phyloP scores from a whole-genome alignment of 176 grass and related monocot species.

The Rhynchospora pubera region DNA sequence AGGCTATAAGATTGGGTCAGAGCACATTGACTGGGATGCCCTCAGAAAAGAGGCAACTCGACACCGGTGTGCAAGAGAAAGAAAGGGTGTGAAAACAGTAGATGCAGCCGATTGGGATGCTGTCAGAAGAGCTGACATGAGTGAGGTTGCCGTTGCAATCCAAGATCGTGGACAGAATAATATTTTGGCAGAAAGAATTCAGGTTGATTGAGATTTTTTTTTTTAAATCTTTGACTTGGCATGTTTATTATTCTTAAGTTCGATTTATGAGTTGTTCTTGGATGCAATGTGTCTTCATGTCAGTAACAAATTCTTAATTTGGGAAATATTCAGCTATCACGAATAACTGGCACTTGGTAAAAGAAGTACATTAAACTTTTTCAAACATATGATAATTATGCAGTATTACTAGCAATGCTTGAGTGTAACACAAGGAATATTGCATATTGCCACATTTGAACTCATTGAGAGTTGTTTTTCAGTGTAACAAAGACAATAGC shows the following conservation, averaged over 20 bases:
- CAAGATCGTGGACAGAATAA: conserved; percentile 87
- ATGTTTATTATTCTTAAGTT: not conserved
- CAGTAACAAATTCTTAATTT: not conserved
- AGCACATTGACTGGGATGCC: conserved; percentile 71
- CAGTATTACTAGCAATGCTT: not conserved
- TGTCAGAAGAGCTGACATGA: conserved; percentile 54
- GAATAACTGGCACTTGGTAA: not conserved
- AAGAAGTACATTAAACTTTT: not conserved
- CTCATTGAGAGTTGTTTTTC: not conserved
- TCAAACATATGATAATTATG: not conserved
- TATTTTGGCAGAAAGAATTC: conserved; percentile 68
- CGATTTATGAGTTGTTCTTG: not conserved
- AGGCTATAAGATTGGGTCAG: conserved; percentile 4
- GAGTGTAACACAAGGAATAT: not conserved
- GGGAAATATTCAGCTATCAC: not conserved
- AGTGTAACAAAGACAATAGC: not conserved
- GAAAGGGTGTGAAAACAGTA: conserved; percentile 34
- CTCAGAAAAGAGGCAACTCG: conserved; percentile 31
- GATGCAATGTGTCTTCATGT: not conserved
- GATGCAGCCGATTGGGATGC: conserved; percentile 87
- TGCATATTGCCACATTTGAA: not conserved
- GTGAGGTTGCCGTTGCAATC: conserved; percentile 62
- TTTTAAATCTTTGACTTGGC: not conserved
- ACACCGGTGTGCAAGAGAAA: conserved; percentile 38
- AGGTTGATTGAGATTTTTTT: conserved; percentile 39